Evolutionary conservation across 2,329 filamentous ascomycete species (phyloP).

Genomic region (Neonectria neomacrospora): DNA sequence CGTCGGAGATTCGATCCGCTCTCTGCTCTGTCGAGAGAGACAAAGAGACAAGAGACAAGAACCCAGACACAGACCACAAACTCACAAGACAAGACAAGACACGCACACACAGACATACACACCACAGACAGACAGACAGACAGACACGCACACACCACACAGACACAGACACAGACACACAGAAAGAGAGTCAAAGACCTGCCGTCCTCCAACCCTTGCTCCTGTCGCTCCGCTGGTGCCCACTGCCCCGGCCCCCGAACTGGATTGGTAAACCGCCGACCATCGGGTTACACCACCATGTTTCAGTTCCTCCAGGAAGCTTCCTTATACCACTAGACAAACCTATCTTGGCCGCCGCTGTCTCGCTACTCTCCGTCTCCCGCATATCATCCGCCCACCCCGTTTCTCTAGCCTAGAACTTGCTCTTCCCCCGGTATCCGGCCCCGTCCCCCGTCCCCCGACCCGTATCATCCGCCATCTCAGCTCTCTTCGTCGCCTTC

Average conservation of each 20-base stretch:
- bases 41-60: constrained; percentile 15
- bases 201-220: constrained; percentile 3
- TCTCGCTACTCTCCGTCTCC: constrained; percentile 22
- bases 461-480: constrained; percentile 21
- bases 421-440: constrained; percentile 14
- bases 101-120: constrained; percentile 4
- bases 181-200: constrained; percentile 1
- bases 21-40: constrained; percentile 18
- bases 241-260: constrained; percentile 34
- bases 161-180: background rate
- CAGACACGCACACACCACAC: background rate
- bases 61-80: constrained; percentile 14
- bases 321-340: constrained; percentile 39
- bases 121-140: background rate
- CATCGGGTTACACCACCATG: constrained; percentile 50
- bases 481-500: constrained; percentile 10
- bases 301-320: constrained; percentile 48
- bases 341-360: constrained; percentile 10
- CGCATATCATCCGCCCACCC: constrained; percentile 21
- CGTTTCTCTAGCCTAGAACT: constrained; percentile 16
- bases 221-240: constrained; percentile 16
- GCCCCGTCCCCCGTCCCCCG: constrained; percentile 19
- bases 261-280: constrained; percentile 45
- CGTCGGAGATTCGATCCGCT: constrained; percentile 19
- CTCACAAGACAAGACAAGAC: constrained; percentile 12